A percentile compares a stretch with the other conserved stretches of the same genome.
These are phyloP conservation scores for Ophidiomyces ophidiicola DNA, from an alignment of 2,329 filamentous ascomycete species.

Conservation along the genomic window DNA sequence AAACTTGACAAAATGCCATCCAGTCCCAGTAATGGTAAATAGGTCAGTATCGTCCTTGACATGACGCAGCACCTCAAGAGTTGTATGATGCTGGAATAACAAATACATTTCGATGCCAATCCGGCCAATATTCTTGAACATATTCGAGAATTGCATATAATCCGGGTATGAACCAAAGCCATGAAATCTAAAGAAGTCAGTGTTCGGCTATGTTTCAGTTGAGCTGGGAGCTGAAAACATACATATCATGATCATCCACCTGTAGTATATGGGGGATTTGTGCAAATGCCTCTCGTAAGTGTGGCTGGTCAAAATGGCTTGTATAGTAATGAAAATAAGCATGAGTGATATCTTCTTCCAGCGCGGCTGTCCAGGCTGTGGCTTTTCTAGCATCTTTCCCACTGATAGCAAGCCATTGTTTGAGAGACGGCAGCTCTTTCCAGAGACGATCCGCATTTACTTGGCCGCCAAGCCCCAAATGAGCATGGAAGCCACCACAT, in stretches of 20 bases:
- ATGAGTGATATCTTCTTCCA: slow-evolving; percentile 90
- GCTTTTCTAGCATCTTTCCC: slow-evolving; percentile 89
- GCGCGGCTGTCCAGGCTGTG: slow-evolving; percentile 79
- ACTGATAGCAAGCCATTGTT: slow-evolving; percentile 87
- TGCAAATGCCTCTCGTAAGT: slow-evolving; percentile 85
- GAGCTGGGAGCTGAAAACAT: slow-evolving; percentile 38
- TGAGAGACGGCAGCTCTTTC: slow-evolving; percentile 87
- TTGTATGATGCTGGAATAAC: slow-evolving; percentile 96
- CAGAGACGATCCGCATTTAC: slow-evolving; percentile 92
- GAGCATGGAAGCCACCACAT: slow-evolving; percentile 88
- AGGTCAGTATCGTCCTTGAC: slow-evolving; percentile 79
- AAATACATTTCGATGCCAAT: slow-evolving; percentile 97
- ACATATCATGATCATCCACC: slow-evolving; percentile 97
- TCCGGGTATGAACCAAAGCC: slow-evolving; percentile 95
- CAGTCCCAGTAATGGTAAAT: slow-evolving; percentile 92
- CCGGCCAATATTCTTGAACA: slow-evolving; percentile 96
- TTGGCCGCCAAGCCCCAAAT: slow-evolving; percentile 83
- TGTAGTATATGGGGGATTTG: slow-evolving; percentile 91
- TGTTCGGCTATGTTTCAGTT: too few relatives aligned
- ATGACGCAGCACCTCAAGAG: slow-evolving; percentile 80
- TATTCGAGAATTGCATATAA: slow-evolving; percentile 94
- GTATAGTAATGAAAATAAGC: slow-evolving; percentile 99
- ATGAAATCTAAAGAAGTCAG: slow-evolving; percentile 56
- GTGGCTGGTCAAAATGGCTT: slow-evolving; percentile 94
- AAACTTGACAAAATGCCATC: slow-evolving; percentile 98